Conservation (phyloP, 352 stramenopile species). For the Globisporangium solare region DNA sequence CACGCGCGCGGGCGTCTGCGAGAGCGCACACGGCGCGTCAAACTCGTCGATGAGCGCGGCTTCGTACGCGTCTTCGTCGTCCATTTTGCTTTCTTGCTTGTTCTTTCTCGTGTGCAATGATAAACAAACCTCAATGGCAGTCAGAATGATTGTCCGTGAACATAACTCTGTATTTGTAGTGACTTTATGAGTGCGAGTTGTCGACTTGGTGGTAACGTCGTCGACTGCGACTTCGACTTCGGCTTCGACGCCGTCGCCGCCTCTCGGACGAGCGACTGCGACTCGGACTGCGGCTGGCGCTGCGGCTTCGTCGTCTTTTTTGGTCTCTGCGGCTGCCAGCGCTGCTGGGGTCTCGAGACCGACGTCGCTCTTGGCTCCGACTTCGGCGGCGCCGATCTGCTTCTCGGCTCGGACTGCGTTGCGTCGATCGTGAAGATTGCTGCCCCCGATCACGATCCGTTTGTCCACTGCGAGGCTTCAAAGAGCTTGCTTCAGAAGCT, state of each 20-base stretch:
- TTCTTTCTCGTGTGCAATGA: background rate
- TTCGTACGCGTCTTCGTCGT: conserved; percentile 38
- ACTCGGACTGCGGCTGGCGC: background rate
- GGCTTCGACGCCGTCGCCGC: background rate
- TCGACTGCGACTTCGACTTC: conserved; percentile 12
- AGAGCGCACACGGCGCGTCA: conserved; percentile 20
- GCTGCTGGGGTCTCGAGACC: conserved; percentile 11
- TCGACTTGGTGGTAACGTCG: conserved; percentile 14
- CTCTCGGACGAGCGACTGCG: conserved; percentile 16
- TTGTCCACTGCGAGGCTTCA: background rate
- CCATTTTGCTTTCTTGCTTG: conserved; percentile 4
- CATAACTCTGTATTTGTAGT: background rate
- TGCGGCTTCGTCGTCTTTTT: conserved; percentile 11
- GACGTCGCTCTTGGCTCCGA: conserved; percentile 17
- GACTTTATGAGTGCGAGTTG: conserved; percentile 1
- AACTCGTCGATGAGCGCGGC: conserved; percentile 66
- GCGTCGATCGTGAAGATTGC: too few species aligned
- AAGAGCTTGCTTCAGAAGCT: background rate
- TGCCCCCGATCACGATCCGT: background rate
- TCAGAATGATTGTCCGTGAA: too few species aligned
- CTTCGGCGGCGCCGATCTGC: conserved; percentile 13
- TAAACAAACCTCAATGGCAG: background rate
- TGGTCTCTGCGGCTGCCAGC: background rate
- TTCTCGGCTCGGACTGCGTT: too few species aligned
- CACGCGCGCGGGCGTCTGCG: too few species aligned